phyloP scores from a whole-genome alignment of 305 asterid species.

The Fraxinus xanthoxyloides region DNA sequence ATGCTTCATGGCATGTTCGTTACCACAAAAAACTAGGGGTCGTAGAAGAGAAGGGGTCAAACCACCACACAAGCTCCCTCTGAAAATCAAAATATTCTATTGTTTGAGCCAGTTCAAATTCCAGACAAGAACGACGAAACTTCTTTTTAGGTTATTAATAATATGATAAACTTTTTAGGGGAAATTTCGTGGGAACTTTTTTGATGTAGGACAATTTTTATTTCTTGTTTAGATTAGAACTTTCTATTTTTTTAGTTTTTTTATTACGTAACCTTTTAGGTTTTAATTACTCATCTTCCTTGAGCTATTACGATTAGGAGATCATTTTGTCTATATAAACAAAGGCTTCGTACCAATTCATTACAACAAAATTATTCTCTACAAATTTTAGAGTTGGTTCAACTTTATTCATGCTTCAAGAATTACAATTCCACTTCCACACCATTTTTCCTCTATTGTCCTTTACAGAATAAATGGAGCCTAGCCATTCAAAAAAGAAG shows the following conservation, averaged over 20 bases:
- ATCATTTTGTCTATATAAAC: not conserved
- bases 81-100: not conserved
- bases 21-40: not conserved
- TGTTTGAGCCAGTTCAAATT: constrained; percentile 13
- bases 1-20: not conserved
- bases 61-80: constrained; percentile 4
- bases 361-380: not conserved
- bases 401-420: not conserved
- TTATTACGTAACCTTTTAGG: not conserved
- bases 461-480: not conserved
- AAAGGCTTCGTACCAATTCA: not conserved
- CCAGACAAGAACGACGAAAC: constrained; percentile 2
- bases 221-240: not conserved
- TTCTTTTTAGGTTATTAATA: not conserved
- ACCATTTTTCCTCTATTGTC: not conserved
- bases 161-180: not conserved
- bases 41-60: not conserved
- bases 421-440: not conserved
- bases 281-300: not conserved
- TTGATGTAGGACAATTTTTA: not conserved
- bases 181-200: not conserved
- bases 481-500: not conserved
- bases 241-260: not conserved
- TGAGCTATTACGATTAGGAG: not conserved
- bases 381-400: not conserved